Evolutionary conservation across 78 protist species (phyloP).

Genomic region (Protostelium mycophagum): DNA sequence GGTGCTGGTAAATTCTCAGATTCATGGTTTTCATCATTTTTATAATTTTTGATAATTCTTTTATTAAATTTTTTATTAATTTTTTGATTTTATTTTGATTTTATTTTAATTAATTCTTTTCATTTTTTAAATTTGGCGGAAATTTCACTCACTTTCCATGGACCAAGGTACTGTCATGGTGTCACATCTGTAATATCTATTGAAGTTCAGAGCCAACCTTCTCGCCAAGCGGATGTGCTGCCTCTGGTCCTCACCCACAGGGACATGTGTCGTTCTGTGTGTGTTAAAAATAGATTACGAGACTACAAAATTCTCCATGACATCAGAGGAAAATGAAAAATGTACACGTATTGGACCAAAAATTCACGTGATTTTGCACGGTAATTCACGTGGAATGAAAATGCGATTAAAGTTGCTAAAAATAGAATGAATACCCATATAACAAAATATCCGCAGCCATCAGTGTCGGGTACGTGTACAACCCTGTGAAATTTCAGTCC

Average conservation of each 20-base stretch:
- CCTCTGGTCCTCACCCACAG: slow-evolving; percentile 86
- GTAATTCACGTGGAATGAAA: too few relatives aligned
- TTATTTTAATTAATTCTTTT: too few relatives aligned
- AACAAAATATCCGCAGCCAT: slow-evolving; percentile 85
- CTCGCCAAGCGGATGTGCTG: slow-evolving; percentile 82
- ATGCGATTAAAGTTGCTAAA: neutral
- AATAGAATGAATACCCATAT: slow-evolving; percentile 20
- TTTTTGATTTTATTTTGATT: too few relatives aligned
- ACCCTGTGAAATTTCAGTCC: too few relatives aligned
- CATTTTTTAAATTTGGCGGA: too few relatives aligned
- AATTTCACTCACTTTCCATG: neutral
- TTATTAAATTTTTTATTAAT: too few relatives aligned
- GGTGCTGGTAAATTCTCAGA: neutral
- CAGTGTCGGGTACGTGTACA: slow-evolving; percentile 75
- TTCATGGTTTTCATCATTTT: slow-evolving; percentile 1
- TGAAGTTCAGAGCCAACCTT: slow-evolving; percentile 57
- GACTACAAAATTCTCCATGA: too few relatives aligned
- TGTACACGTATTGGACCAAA: too few relatives aligned
- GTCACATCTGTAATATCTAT: slow-evolving; percentile 16
- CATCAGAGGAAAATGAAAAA: too few relatives aligned
- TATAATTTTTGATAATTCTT: neutral
- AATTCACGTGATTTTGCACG: too few relatives aligned
- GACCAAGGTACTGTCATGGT: slow-evolving; percentile 32
- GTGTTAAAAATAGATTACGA: too few relatives aligned
- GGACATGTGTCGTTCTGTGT: slow-evolving; percentile 70